Evolutionary conservation across 495 filamentous ascomycete genomes (phyloP), one percentile per base, ranked within the genome.

Genomic region (Tetracladium setigerum): DNA sequence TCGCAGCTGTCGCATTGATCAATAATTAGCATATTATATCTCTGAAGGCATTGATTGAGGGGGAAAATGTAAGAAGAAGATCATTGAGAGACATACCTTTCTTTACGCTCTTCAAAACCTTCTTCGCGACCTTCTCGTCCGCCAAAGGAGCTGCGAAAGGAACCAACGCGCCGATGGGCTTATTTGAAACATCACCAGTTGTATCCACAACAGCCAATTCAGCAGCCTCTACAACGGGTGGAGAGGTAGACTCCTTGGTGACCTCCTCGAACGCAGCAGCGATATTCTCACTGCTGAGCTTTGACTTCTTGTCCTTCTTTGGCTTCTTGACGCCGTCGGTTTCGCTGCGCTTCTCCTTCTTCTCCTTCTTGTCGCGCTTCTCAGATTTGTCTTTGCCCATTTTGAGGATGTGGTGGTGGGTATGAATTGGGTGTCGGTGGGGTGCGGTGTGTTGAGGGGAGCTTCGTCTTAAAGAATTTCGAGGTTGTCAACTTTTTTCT

Each of bases 91-190:
- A 18, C 74, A 41, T 75, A 95, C 92, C 87, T 72, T 94, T 94
- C 78, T 92, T 91, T 43, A 97, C 86, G 30, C 78, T 79, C 76
- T 94, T 94, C 59, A 91, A 69, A 32, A 94, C 78, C 80, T 95
- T 96, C 81, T 96, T 95, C 56, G 82, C 78, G 18, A 74, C 67
- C 77, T 95, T 95, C 59, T 95, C 89, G 57, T 92, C 84, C 15
- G 86, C 89, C 59, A 97, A 71, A 37, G 94, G 92, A 53, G 82
- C 73, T 48, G 92, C 94, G 62, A 97, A 98, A n/a, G 89, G 89
- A 38, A 96, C 91, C 41, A 95, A 64, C 18, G 87, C 82, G 48
- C 84, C 83, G 50, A 82, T 67, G 40, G 79, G 71, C 56, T 69
- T 69, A 47, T 62, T 61, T 53, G 52, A n/a, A 52, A 62, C 35